Conservation (phyloP, 1,284 basidiomycete genomes). For the Sporisorium exsertum region DNA sequence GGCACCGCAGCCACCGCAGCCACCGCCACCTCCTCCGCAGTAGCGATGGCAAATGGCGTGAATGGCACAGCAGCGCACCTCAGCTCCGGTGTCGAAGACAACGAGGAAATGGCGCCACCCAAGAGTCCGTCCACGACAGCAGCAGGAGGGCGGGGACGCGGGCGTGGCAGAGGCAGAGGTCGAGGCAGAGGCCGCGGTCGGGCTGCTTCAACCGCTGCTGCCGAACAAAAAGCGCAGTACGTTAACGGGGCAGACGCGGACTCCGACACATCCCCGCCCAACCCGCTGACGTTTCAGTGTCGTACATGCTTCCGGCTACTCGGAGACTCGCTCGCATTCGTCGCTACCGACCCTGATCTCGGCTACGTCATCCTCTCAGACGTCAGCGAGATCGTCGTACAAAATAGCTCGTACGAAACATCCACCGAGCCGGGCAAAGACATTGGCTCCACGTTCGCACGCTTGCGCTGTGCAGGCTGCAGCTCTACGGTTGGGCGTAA, state of each 20-base stretch:
- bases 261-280: slow-evolving; percentile 6
- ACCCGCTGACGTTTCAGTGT: slow-evolving; percentile 56
- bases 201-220: not conserved
- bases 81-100: slow-evolving; percentile 28
- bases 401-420: slow-evolving; percentile 28
- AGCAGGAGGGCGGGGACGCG: not conserved
- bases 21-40: not conserved
- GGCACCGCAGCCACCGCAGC: not conserved
- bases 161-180: slow-evolving; percentile 7
- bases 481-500: slow-evolving; percentile 32
- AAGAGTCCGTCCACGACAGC: slow-evolving; percentile 13
- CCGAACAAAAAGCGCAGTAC: not conserved
- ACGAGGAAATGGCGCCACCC: slow-evolving; percentile 34
- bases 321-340: slow-evolving; percentile 49
- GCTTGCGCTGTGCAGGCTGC: slow-evolving; percentile 46
- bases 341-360: slow-evolving; percentile 47
- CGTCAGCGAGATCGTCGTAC: slow-evolving; percentile 36
- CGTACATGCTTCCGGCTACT: slow-evolving; percentile 40
- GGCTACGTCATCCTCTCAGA: slow-evolving; percentile 52
- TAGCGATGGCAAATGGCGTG: not conserved
- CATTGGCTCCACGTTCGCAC: slow-evolving; percentile 42
- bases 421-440: slow-evolving; percentile 40
- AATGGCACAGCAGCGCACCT: slow-evolving; percentile 12
- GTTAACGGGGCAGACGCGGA: slow-evolving; percentile 10
- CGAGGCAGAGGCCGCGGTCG: slow-evolving; percentile 22